phyloP scores from a whole-genome alignment of 345 rosid species.

The Eucalyptus fibrosa region DNA sequence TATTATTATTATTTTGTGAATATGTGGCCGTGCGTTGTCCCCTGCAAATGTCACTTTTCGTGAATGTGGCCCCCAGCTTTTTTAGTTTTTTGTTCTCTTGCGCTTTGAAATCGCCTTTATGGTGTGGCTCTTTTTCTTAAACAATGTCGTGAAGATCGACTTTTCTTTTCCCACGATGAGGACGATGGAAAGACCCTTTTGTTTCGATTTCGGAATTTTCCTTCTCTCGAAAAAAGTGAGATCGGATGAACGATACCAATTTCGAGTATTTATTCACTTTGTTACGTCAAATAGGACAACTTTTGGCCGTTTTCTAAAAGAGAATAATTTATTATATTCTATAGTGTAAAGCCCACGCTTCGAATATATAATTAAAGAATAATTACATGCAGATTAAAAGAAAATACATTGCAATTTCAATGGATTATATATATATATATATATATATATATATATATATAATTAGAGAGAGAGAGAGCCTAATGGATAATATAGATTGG shows the following conservation, averaged over 20 bases:
- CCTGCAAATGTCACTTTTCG: background rate
- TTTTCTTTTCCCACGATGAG: background rate
- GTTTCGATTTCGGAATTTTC: background rate
- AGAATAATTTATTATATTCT: background rate
- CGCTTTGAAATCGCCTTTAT: background rate
- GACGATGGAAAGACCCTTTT: background rate
- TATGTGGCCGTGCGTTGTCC: background rate
- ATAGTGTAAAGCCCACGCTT: fast-evolving
- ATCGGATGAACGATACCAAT: background rate
- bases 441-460: no score
- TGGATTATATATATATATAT: no score
- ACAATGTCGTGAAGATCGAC: background rate
- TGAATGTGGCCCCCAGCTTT: background rate
- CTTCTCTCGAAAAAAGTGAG: background rate
- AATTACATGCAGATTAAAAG: background rate
- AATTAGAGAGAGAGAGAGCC: background rate
- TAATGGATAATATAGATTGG: fast-evolving
- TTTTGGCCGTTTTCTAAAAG: background rate
- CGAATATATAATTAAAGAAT: background rate
- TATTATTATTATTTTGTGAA: background rate
- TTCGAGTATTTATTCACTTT: background rate
- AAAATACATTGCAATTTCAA: background rate
- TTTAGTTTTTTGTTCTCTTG: background rate
- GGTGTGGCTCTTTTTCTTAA: background rate
- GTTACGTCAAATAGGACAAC: no score